These are phyloP conservation scores for Neoboletus brunneissimus DNA, from an alignment of 768 basidiomycete species.

Conservation along the genomic window DNA sequence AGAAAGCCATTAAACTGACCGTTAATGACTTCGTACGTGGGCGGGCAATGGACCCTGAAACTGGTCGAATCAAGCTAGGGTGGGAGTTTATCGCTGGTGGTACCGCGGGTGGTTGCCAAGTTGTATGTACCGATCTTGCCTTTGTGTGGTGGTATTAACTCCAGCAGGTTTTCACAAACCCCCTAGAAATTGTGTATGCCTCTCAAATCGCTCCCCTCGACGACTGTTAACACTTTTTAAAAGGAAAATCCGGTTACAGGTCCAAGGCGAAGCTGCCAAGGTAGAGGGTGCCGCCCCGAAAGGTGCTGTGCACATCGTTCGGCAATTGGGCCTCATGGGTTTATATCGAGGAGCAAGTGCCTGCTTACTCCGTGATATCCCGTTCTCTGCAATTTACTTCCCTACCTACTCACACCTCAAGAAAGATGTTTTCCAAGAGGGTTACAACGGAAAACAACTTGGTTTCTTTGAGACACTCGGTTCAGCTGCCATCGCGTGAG, in stretches of 20 bases:
- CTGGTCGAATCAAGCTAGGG: slow-evolving; percentile 85
- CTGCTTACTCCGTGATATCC: slow-evolving; percentile 92
- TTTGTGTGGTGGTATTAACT: slow-evolving; percentile 17
- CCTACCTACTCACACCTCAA: slow-evolving; percentile 86
- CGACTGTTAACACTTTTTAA: slow-evolving; percentile 3
- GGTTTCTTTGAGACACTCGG: slow-evolving; percentile 86
- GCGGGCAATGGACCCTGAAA: slow-evolving; percentile 88
- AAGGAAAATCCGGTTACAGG: slow-evolving; percentile 91
- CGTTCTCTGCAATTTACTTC: slow-evolving; percentile 95
- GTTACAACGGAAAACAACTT: slow-evolving; percentile 90
- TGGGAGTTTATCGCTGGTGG: slow-evolving; percentile 95
- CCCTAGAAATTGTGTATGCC: slow-evolving; percentile 89
- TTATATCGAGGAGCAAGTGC: slow-evolving; percentile 92
- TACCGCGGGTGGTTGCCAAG: slow-evolving; percentile 94
- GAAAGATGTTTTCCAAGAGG: slow-evolving; percentile 93
- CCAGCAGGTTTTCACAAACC: slow-evolving; percentile 90
- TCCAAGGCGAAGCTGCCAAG: slow-evolving; percentile 95
- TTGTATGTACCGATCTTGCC: slow-evolving; percentile 56
- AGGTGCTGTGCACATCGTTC: slow-evolving; percentile 90
- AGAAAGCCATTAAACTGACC: slow-evolving; percentile 97
- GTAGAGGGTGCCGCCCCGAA: slow-evolving; percentile 74
- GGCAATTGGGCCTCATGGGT: slow-evolving; percentile 88
- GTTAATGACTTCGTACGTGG: slow-evolving; percentile 90
- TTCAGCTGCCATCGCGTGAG: slow-evolving; percentile 80
- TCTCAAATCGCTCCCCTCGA: neutral